These are phyloP conservation scores for Podila clonocystis DNA, from an alignment of 192 early-diverging fungal genomes.

Conservation along the genomic window DNA sequence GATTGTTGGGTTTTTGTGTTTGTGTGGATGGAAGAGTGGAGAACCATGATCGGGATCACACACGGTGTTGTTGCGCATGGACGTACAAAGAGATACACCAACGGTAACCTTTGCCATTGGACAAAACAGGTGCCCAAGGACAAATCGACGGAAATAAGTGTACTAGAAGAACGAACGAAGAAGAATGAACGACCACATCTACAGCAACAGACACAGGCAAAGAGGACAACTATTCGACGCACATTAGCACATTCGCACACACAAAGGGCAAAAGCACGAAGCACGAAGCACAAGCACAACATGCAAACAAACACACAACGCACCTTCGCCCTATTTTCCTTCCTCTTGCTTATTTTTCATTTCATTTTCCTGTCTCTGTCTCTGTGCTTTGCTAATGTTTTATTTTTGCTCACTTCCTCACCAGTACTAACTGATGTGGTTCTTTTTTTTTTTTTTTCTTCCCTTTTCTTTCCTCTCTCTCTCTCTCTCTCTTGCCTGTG, in stretches of 20 bases:
- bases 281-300: too few species aligned
- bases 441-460: too few species aligned
- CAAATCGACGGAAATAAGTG: background rate
- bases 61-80: background rate
- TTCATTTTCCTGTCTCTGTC: too few species aligned
- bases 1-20: too few species aligned
- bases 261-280: too few species aligned
- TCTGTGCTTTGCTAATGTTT: too few species aligned
- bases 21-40: too few species aligned
- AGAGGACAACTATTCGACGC: background rate
- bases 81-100: background rate
- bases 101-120: background rate
- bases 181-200: background rate
- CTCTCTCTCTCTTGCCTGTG: background rate
- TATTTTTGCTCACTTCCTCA: background rate
- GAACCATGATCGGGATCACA: background rate
- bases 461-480: background rate
- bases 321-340: too few species aligned
- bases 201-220: background rate
- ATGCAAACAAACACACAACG: too few species aligned
- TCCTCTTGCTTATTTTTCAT: too few species aligned
- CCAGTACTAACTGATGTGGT: too few species aligned
- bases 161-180: background rate
- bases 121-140: background rate
- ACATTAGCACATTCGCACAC: too few species aligned